Evolutionary conservation across 2,329 filamentous ascomycete genomes (phyloP).

Genomic region (Colletotrichum godetiae): DNA sequence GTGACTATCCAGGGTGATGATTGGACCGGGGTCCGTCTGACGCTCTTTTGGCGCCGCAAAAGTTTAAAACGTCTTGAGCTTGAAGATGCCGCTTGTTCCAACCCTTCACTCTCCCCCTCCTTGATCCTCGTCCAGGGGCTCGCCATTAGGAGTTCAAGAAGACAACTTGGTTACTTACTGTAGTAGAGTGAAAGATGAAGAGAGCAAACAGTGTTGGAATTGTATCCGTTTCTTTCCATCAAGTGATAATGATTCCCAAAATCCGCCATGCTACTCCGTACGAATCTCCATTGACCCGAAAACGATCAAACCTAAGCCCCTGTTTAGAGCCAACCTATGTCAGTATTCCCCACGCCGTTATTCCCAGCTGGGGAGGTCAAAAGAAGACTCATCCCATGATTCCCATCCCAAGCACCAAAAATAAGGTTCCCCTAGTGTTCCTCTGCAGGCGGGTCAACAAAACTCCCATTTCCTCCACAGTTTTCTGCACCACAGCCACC

Average conservation of each 20-base stretch:
- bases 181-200: too few relatives aligned
- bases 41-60: neutral
- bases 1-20: neutral
- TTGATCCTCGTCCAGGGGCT: neutral
- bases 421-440: constrained; percentile 9
- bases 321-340: neutral
- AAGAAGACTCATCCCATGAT: neutral
- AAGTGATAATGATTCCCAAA: too few relatives aligned
- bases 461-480: neutral
- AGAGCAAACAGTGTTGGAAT: too few relatives aligned
- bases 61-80: constrained; percentile 33
- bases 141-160: neutral
- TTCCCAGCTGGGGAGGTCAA: constrained; percentile 3
- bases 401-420: neutral
- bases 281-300: too few relatives aligned
- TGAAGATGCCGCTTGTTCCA: constrained; percentile 1
- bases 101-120: neutral
- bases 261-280: too few relatives aligned
- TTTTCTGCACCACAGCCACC: constrained; percentile 2
- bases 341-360: neutral
- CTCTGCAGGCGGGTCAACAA: neutral
- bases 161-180: neutral
- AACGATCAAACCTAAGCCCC: neutral
- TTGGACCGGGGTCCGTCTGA: neutral
- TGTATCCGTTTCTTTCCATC: too few relatives aligned